These are phyloP conservation scores for Hericium erinaceus DNA, from an alignment of 768 basidiomycete genomes.

Conservation along the genomic window DNA sequence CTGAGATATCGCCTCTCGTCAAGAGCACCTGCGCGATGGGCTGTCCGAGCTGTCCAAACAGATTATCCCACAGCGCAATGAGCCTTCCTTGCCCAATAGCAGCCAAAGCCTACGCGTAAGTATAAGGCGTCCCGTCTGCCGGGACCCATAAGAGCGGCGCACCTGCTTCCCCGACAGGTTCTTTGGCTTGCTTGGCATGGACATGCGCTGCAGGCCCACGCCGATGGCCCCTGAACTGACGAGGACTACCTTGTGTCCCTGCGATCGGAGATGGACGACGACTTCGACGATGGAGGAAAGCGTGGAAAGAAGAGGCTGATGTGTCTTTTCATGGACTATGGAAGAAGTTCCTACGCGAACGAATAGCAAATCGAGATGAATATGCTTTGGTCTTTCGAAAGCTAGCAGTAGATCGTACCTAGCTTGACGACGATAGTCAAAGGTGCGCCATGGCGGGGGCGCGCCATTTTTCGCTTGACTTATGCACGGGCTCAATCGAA, in stretches of 20 bases:
- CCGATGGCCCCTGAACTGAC: conserved; percentile 98
- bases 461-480: neutral
- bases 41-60: conserved; percentile 89
- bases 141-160: conserved; percentile 16
- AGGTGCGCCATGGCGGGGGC: conserved; percentile 4
- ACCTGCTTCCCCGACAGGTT: conserved; percentile 88
- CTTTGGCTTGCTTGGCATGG: conserved; percentile 69
- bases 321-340: conserved; percentile 90
- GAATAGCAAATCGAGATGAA: neutral
- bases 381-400: neutral
- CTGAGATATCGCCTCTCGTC: conserved; percentile 94
- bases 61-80: conserved; percentile 94
- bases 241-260: conserved; percentile 91
- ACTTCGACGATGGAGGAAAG: conserved; percentile 91
- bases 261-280: conserved; percentile 61
- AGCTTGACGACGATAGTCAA: conserved; percentile 22
- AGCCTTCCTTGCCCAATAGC: conserved; percentile 95
- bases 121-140: conserved; percentile 8
- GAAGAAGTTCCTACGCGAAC: conserved; percentile 73
- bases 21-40: conserved; percentile 93
- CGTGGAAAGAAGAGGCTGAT: conserved; percentile 84
- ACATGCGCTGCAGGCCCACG: conserved; percentile 90
- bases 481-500: no score
- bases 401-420: conserved; percentile 13
- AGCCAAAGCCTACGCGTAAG: conserved; percentile 66